Evolutionary conservation across 257 asterid genomes (phyloP).

Genomic region (Solanum sitiens): DNA sequence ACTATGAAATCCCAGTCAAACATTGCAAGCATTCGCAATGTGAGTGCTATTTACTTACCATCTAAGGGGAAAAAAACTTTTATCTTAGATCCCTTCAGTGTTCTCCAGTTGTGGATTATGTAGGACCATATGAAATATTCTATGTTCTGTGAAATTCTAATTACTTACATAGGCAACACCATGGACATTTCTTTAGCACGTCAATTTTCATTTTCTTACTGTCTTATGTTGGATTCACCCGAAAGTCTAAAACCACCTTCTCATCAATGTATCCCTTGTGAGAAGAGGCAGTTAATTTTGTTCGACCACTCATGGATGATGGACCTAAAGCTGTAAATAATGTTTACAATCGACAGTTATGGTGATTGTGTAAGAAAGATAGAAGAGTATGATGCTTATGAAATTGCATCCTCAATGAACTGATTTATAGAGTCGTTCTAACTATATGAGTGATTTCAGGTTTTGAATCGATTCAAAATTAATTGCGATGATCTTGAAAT

Average conservation of each 20-base stretch:
- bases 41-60: constrained; percentile 18
- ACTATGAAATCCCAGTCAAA: constrained; percentile 79
- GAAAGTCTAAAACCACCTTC: not conserved
- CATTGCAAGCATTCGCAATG: constrained; percentile 57
- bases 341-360: not conserved
- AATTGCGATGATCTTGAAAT: constrained; percentile 70
- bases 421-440: not conserved
- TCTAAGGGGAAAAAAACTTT: not conserved
- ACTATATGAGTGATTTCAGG: constrained; percentile 12
- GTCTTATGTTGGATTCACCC: not conserved
- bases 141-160: not conserved
- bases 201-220: not conserved
- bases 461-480: constrained; percentile 50
- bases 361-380: not conserved
- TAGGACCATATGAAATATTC: not conserved
- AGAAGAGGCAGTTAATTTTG: not conserved
- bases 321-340: not conserved
- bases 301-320: not conserved
- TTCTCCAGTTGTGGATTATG: not conserved
- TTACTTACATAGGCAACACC: not conserved
- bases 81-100: not conserved
- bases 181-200: not conserved
- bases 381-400: not conserved
- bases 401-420: not conserved
- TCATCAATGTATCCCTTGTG: not conserved